These are phyloP conservation scores for Podospora bellae-mahoneyi DNA, from an alignment of 495 filamentous ascomycete species.

Conservation along the genomic window DNA sequence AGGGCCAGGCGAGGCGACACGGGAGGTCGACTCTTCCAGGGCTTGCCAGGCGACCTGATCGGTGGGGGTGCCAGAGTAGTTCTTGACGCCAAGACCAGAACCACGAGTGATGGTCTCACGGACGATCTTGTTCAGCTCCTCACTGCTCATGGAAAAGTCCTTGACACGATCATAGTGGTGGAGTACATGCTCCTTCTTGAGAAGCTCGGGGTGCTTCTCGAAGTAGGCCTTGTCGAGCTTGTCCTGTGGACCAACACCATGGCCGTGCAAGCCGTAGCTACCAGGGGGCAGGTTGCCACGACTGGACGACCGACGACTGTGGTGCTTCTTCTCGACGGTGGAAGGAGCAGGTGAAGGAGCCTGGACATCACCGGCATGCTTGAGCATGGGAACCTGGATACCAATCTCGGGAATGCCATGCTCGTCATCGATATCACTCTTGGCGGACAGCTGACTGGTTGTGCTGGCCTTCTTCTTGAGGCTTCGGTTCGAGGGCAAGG, in stretches of 20 bases:
- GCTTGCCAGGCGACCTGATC: slow-evolving; percentile 80
- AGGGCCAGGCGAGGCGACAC: slow-evolving; percentile 61
- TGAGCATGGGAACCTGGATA: slow-evolving; percentile 87
- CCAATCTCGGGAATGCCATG: slow-evolving; percentile 90
- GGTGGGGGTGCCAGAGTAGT: slow-evolving; percentile 62
- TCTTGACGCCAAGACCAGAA: slow-evolving; percentile 60
- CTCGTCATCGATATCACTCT: slow-evolving; percentile 59
- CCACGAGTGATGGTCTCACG: slow-evolving; percentile 63
- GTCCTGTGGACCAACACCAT: slow-evolving; percentile 65
- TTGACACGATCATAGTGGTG: slow-evolving; percentile 59
- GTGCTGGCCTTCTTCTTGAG: slow-evolving; percentile 63
- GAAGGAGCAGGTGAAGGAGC: slow-evolving; percentile 78
- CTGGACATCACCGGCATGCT: slow-evolving; percentile 92
- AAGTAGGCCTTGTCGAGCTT: slow-evolving; percentile 85
- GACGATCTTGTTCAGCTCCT: slow-evolving; percentile 89
- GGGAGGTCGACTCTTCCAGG: slow-evolving; percentile 70
- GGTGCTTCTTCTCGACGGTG: slow-evolving; percentile 56
- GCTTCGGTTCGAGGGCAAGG: slow-evolving; percentile 34
- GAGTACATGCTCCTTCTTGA: slow-evolving; percentile 60
- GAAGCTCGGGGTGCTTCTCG: slow-evolving; percentile 79
- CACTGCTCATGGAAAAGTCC: slow-evolving; percentile 85
- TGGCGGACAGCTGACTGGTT: slow-evolving; percentile 52
- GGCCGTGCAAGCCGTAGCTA: slow-evolving; percentile 84
- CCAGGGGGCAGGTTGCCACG: slow-evolving; percentile 60
- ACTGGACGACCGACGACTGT: slow-evolving; percentile 55